Evolutionary conservation across 129 eudicot genomes (phyloP).

Genomic region (Artemisia tridentata): DNA sequence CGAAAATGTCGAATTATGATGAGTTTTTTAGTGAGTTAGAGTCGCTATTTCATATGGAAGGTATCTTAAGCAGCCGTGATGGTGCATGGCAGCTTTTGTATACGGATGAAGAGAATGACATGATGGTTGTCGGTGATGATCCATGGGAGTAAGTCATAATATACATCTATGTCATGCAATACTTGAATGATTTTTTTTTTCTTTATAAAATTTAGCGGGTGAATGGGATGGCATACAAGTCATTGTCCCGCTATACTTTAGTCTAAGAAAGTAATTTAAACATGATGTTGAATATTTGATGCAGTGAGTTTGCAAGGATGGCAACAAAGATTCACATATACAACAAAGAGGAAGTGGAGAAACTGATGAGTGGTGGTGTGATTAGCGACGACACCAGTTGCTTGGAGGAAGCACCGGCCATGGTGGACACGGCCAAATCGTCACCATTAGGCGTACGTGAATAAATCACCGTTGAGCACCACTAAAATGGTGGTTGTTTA

Average conservation of each 20-base stretch:
- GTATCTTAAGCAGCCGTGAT: conserved; percentile 53
- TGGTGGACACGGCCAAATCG: conserved; percentile 66
- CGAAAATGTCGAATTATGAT: conserved; percentile 55
- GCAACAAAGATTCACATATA: conserved; percentile 81
- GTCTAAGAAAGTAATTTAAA: background rate
- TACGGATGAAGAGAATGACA: conserved; percentile 87
- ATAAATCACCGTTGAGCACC: conserved; percentile 19
- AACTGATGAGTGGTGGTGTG: conserved; percentile 69
- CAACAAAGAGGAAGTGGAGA: conserved; percentile 91
- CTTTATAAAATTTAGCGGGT: background rate
- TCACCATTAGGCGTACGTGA: conserved; percentile 31
- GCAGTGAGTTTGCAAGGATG: conserved; percentile 78
- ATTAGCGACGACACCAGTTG: conserved; percentile 86
- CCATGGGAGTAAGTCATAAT: conserved; percentile 76
- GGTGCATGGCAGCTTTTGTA: conserved; percentile 73
- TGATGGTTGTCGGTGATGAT: conserved; percentile 96
- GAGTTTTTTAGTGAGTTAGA: conserved; percentile 78
- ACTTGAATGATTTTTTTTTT: background rate
- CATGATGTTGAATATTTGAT: conserved; percentile 5
- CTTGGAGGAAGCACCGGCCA: conserved; percentile 78
- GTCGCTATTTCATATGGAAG: conserved; percentile 83
- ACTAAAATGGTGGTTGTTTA: conserved; percentile 12
- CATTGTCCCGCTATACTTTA: conserved; percentile 1
- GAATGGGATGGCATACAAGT: background rate
- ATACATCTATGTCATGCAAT: background rate